These are phyloP conservation scores for Chaetoceros tenuissimus DNA, from an alignment of 108 stramenopile genomes.

Conservation along the genomic window DNA sequence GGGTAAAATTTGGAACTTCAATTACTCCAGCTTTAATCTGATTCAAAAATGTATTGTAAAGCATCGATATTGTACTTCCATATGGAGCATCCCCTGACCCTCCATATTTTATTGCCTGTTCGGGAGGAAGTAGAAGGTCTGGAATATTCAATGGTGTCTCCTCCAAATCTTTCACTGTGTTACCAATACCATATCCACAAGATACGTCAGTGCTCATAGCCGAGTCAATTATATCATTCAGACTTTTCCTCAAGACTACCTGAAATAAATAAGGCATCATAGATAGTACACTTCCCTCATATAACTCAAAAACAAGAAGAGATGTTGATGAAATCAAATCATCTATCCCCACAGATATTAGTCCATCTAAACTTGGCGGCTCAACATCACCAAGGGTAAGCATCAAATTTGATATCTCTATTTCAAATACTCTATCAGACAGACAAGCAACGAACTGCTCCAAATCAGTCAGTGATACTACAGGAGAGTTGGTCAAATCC, in stretches of 20 bases:
- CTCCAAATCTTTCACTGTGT: neutral
- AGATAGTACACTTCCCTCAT: neutral
- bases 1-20: too few relatives aligned
- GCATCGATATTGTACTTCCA: neutral
- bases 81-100: neutral
- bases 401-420: neutral
- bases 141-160: neutral
- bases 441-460: neutral
- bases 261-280: neutral
- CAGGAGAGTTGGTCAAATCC: neutral
- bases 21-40: too few relatives aligned
- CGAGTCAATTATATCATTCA: neutral
- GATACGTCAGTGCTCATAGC: neutral
- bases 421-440: neutral
- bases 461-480: neutral
- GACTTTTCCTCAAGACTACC: neutral
- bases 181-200: neutral
- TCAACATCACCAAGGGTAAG: neutral
- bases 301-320: neutral
- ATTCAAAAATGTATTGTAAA: too few relatives aligned
- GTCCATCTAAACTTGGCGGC: neutral
- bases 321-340: neutral
- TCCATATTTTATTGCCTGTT: neutral
- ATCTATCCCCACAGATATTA: neutral
- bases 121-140: neutral